phyloP scores from a whole-genome alignment of 164 flowering plant genomes.

The Vitis rupestris region DNA sequence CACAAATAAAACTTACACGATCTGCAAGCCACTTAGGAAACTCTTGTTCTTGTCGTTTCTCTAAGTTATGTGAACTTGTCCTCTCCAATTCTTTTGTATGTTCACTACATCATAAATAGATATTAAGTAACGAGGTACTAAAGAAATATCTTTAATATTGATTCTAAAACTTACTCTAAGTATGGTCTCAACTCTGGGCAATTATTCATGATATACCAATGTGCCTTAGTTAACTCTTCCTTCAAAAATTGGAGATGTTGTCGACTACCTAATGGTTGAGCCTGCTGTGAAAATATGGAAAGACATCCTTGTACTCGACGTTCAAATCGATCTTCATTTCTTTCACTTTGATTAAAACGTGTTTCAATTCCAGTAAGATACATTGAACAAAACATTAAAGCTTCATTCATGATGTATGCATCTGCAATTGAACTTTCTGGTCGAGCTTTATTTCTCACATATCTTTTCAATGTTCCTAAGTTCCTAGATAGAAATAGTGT shows the following conservation, averaged over 20 bases:
- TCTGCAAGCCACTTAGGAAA: too few relatives aligned
- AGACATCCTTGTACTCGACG: neutral
- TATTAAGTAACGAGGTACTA: too few relatives aligned
- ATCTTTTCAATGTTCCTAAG: too few relatives aligned
- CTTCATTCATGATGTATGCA: neutral
- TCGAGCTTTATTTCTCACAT: too few relatives aligned
- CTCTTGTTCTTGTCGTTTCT: too few relatives aligned
- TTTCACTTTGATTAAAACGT: neutral
- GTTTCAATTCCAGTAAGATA: slow-evolving; percentile 1
- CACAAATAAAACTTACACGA: too few relatives aligned
- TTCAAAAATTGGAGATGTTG: neutral
- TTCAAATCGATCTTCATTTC: neutral
- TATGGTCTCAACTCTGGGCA: neutral
- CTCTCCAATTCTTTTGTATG: too few relatives aligned
- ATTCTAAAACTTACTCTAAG: too few relatives aligned
- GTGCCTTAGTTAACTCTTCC: neutral
- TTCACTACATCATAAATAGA: too few relatives aligned
- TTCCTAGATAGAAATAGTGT: too few relatives aligned
- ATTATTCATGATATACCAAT: neutral
- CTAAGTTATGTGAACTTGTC: too few relatives aligned
- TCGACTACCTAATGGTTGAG: neutral
- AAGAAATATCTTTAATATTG: too few relatives aligned
- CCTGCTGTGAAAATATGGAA: neutral
- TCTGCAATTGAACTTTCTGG: neutral
- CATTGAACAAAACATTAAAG: slow-evolving; percentile 3